These are phyloP conservation scores for Coemansia pectinata DNA, from an alignment of 192 early-diverging fungal species.

Conservation along the genomic window DNA sequence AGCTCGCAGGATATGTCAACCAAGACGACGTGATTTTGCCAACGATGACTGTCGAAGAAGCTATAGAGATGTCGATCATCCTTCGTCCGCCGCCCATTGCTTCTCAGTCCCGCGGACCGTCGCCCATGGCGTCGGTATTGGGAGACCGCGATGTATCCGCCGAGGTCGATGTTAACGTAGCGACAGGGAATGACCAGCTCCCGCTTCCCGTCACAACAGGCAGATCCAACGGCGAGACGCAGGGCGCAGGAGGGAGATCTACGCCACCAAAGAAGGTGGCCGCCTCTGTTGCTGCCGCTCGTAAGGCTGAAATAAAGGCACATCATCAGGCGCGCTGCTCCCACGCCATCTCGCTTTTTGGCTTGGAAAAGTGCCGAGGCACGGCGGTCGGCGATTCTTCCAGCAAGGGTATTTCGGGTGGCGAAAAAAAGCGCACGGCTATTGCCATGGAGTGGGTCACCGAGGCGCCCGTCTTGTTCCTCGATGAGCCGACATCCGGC, in stretches of 20 bases:
- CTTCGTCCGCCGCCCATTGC: constrained; percentile 44
- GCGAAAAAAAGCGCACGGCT: constrained; percentile 71
- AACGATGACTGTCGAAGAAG: constrained; percentile 76
- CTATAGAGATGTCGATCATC: constrained; percentile 67
- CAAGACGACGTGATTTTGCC: constrained; percentile 66
- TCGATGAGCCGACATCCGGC: constrained; percentile 76
- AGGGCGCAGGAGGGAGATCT: neutral
- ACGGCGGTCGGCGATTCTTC: constrained; percentile 66
- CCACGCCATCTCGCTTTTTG: constrained; percentile 61
- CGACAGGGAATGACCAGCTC: constrained; percentile 39
- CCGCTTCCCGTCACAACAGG: constrained; percentile 19
- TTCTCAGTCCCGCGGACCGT: neutral
- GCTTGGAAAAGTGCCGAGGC: constrained; percentile 64
- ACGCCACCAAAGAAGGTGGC: constrained; percentile 32
- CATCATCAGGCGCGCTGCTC: constrained; percentile 49
- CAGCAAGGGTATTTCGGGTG: constrained; percentile 73
- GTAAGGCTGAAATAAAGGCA: constrained; percentile 6
- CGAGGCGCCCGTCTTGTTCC: constrained; percentile 65
- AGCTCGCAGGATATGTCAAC: constrained; percentile 58
- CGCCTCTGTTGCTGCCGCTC: constrained; percentile 6
- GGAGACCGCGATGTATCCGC: neutral
- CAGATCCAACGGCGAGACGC: neutral
- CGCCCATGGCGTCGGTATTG: neutral
- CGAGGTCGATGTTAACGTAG: neutral
- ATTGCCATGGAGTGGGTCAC: constrained; percentile 76